Percentiles rank a stretch among this genome's conserved stretches.
These are phyloP conservation scores for Plantago coronopus DNA, from an alignment of 305 asterid species.

Conservation along the genomic window DNA sequence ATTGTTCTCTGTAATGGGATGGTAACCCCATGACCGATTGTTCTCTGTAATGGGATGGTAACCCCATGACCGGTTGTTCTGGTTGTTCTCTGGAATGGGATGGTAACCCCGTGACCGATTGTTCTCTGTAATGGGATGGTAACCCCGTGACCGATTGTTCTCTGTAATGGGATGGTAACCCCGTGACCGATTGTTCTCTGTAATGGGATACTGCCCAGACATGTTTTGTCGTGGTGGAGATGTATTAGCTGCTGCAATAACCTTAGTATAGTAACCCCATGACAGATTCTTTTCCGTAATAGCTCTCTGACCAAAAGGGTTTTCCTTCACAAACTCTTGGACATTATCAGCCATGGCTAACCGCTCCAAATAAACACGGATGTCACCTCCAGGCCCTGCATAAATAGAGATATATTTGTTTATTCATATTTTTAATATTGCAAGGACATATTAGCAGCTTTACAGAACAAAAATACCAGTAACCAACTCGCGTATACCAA, in stretches of 20 bases:
- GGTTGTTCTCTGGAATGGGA: too few relatives aligned
- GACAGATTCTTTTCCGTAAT: conserved; percentile 67
- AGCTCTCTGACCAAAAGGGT: conserved; percentile 77
- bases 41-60: too few relatives aligned
- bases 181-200: neutral
- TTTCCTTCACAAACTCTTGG: conserved; percentile 65
- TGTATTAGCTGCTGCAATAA: conserved; percentile 47
- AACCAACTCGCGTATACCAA: too few relatives aligned
- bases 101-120: neutral
- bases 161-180: neutral
- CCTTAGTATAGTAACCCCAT: conserved; percentile 67
- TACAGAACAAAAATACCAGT: too few relatives aligned
- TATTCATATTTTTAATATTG: too few relatives aligned
- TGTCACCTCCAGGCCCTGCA: conserved; percentile 81
- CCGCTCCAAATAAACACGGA: conserved; percentile 68
- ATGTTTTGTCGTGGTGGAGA: conserved; percentile 47
- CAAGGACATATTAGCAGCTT: too few relatives aligned
- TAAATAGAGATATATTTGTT: neutral
- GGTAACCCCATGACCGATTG: neutral
- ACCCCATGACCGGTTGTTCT: neutral
- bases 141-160: neutral
- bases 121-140: too few relatives aligned
- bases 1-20: too few relatives aligned
- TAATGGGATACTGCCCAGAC: neutral
- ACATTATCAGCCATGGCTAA: conserved; percentile 64